phyloP scores from a whole-genome alignment of 208 protist species.

The Crithidia mellificae region DNA sequence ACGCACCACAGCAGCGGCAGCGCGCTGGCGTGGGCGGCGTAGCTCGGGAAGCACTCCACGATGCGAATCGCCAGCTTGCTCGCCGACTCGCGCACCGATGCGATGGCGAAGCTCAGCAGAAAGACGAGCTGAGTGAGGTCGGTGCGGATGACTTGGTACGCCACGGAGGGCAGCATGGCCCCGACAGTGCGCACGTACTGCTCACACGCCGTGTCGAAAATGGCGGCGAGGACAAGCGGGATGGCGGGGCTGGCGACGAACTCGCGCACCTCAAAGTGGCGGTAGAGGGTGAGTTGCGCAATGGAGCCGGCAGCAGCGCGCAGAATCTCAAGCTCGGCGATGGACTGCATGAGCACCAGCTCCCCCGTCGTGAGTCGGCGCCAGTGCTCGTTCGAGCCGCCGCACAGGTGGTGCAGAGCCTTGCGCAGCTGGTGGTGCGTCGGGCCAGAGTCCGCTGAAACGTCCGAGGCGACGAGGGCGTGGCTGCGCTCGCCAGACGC shows the following conservation, averaged over 20 bases:
- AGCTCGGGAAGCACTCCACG: constrained; percentile 56
- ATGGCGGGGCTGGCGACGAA: constrained; percentile 74
- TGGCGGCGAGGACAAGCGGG: constrained; percentile 36
- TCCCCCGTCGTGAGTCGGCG: constrained; percentile 60
- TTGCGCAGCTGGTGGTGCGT: constrained; percentile 17
- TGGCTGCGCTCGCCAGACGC: constrained; percentile 23
- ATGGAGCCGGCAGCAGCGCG: constrained; percentile 72
- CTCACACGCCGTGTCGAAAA: constrained; percentile 50
- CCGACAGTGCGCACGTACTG: constrained; percentile 52
- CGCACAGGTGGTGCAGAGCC: constrained; percentile 29
- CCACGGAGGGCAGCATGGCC: constrained; percentile 43
- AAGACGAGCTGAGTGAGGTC: constrained; percentile 76
- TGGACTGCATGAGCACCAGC: constrained; percentile 63
- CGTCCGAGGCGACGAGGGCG: constrained; percentile 25
- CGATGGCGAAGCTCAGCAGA: constrained; percentile 65
- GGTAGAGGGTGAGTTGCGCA: constrained; percentile 73
- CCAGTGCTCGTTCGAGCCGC: constrained; percentile 31
- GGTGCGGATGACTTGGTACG: constrained; percentile 49
- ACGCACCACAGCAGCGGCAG: constrained; percentile 80
- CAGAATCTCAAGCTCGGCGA: constrained; percentile 75
- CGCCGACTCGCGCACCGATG: constrained; percentile 64
- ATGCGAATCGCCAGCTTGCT: constrained; percentile 56
- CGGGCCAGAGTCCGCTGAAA: constrained; percentile 13
- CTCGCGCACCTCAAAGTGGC: constrained; percentile 80
- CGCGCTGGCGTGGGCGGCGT: constrained; percentile 47